Base-by-base conservation (phyloP, 1,284 basidiomycete species). In the Uromyces viciae-fabae region DNA sequence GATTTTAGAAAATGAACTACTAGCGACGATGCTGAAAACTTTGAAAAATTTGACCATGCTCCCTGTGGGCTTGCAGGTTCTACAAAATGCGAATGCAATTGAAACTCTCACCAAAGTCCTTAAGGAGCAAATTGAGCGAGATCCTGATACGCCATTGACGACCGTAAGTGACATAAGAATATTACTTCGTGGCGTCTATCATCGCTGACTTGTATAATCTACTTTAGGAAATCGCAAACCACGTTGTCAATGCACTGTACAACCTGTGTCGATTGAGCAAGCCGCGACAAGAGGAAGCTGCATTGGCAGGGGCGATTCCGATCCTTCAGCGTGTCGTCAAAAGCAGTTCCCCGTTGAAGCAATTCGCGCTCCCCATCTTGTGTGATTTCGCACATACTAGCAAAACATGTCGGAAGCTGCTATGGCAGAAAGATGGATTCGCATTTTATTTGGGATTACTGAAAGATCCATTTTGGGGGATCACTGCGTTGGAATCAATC, bases 1-100 rank as follows among this genome's bases (percentile, higher is more conserved):
- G 86, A 92, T 38, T 9, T 89, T 95, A 14, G 92, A 94, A 71
- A 91, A 92, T 15, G 92, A 94, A 81, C 91, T 93, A 83, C 89
- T 98, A 25, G 92, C 95, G 2, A 90, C 92, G 38, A 91, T 95
- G 88, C 90, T 98, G 83, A 98, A 97, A 87, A 94, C 94, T 0
- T 91, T 98, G 85, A 98, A 98, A 85, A 95, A 98, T 85, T 88
- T 98, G 1, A 95, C 95, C 3, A 98, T 97, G 90, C 94, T 92
- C 82, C 90, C 94, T 0, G 92, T 91, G 1, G 88, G 97, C 25
- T 90, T 97, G 40, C 95, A 98, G 84, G 92, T 95, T 4, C 88
- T 99, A 22, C 95, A 98, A 86, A 98, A 98, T 83, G 94, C 95
- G 43, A 97, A 98, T 84, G 92, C 94, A 0, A 93, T 98, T 82